These are phyloP conservation scores for Bathelium albidoporum DNA, from an alignment of 495 filamentous ascomycete genomes.

Conservation along the genomic window DNA sequence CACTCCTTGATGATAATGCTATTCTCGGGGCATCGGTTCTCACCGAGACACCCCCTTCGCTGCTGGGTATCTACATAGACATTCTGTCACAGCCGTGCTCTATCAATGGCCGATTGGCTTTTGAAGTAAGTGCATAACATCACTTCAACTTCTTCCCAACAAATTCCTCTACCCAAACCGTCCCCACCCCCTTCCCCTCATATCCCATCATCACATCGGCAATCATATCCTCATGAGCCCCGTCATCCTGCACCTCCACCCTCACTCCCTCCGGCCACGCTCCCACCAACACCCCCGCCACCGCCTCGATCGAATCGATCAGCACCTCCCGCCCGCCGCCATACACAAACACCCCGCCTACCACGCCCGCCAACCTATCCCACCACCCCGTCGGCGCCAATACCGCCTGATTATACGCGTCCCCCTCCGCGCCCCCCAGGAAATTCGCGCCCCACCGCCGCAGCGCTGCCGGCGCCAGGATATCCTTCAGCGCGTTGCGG, in stretches of 20 bases:
- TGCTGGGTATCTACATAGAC: too few relatives aligned
- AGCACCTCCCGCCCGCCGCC: constrained; percentile 49
- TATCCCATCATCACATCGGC: constrained; percentile 32
- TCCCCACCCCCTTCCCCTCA: constrained; percentile 22
- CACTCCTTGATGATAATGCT: too few relatives aligned
- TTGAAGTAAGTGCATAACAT: too few relatives aligned
- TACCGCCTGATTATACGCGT: constrained; percentile 48
- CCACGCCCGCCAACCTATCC: constrained; percentile 32
- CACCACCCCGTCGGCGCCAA: constrained; percentile 46
- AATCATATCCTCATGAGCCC: constrained; percentile 33
- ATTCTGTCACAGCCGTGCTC: too few relatives aligned
- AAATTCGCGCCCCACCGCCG: constrained; percentile 38
- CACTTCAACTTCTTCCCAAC: too few relatives aligned
- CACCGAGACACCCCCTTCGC: too few relatives aligned
- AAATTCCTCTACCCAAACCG: constrained; percentile 21
- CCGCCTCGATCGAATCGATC: constrained; percentile 43
- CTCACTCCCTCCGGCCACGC: constrained; percentile 22
- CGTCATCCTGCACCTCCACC: constrained; percentile 20
- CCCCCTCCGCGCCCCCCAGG: constrained; percentile 30
- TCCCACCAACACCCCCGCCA: constrained; percentile 36
- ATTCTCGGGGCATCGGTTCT: too few relatives aligned
- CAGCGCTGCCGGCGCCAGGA: constrained; percentile 28
- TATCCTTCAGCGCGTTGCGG: constrained; percentile 42
- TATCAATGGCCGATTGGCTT: too few relatives aligned
- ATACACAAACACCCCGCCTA: constrained; percentile 40